Evolutionary conservation across 1,284 basidiomycete genomes (phyloP).

Genomic region (Cryptococcus hybrid): DNA sequence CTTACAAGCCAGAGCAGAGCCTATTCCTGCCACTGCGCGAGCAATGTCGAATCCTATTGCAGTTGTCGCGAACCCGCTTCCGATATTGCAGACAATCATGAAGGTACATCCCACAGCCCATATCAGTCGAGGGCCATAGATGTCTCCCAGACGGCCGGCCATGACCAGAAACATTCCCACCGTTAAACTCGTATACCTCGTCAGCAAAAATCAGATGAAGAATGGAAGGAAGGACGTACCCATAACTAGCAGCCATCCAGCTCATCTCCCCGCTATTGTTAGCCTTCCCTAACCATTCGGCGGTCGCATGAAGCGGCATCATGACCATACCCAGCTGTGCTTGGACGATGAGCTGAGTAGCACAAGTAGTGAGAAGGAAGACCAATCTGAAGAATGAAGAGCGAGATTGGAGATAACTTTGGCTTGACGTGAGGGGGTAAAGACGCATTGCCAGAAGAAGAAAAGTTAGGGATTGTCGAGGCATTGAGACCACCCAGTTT

Average conservation of each 20-base stretch:
- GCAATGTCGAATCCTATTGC: slow-evolving; percentile 27
- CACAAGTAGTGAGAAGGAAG: slow-evolving; percentile 22
- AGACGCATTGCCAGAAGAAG: no score
- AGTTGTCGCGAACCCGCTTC: slow-evolving; percentile 18
- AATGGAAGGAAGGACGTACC: slow-evolving; percentile 5
- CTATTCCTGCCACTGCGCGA: slow-evolving; percentile 30
- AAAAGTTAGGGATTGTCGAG: no score
- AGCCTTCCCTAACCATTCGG: slow-evolving; percentile 16
- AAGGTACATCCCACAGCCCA: slow-evolving; percentile 14
- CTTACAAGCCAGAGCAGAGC: slow-evolving; percentile 25
- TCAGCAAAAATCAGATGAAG: not conserved
- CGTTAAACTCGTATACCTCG: slow-evolving; percentile 14
- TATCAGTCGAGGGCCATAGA: slow-evolving; percentile 21
- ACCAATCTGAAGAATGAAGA: slow-evolving; percentile 12
- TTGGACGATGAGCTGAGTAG: slow-evolving; percentile 28
- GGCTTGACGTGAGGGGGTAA: no score
- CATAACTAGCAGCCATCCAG: slow-evolving; percentile 30
- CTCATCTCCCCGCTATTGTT: slow-evolving; percentile 20
- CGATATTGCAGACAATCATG: slow-evolving; percentile 16
- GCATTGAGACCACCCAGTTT: no score
- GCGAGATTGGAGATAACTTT: slow-evolving; percentile 1
- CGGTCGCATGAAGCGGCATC: slow-evolving; percentile 16
- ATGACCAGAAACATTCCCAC: slow-evolving; percentile 32
- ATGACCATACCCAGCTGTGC: slow-evolving; percentile 17
- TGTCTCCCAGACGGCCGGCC: slow-evolving; percentile 28